Evolutionary conservation across 345 rosid species (phyloP).

Genomic region (Linum trigynum): DNA sequence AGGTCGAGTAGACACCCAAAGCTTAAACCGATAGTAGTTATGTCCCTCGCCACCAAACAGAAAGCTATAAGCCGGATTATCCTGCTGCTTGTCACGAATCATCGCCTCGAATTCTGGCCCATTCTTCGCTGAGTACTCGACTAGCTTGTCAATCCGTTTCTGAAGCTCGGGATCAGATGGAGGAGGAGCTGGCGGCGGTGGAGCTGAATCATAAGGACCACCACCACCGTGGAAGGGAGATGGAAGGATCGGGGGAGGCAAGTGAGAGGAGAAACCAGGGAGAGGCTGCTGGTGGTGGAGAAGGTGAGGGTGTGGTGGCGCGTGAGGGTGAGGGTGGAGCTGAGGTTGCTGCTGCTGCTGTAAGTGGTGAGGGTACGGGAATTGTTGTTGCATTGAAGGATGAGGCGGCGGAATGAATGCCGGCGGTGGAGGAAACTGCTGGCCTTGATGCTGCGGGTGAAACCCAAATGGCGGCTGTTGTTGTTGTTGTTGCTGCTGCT

Average conservation of each 20-base stretch:
- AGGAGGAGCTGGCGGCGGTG: conserved; percentile 65
- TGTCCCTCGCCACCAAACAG: conserved; percentile 94
- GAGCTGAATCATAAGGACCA: conserved; percentile 57
- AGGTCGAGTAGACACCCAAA: conserved; percentile 59
- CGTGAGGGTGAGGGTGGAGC: conserved; percentile 56
- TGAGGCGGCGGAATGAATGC: conserved; percentile 53
- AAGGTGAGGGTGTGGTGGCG: conserved; percentile 38
- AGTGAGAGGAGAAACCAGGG: conserved; percentile 52
- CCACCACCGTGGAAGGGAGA: conserved; percentile 37
- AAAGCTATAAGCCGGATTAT: conserved; percentile 82
- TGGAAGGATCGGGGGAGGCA: conserved; percentile 57
- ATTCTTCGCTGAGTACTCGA: conserved; percentile 78
- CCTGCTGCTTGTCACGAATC: conserved; percentile 93
- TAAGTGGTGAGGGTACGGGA: conserved; percentile 71
- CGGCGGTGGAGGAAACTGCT: conserved; percentile 46
- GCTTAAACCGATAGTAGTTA: conserved; percentile 74
- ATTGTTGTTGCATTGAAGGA: conserved; percentile 63
- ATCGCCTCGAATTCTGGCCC: conserved; percentile 96
- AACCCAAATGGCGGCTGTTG: conserved; percentile 67
- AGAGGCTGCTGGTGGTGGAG: conserved; percentile 51
- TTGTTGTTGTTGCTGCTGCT: conserved; percentile 30
- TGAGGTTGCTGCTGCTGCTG: conserved; percentile 48
- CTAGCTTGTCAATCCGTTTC: conserved; percentile 92
- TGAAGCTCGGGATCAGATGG: conserved; percentile 95
- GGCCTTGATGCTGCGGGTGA: conserved; percentile 71